Evolutionary conservation across 2,329 filamentous ascomycete species (phyloP).

Genomic region (Penicillium sumatraense): DNA sequence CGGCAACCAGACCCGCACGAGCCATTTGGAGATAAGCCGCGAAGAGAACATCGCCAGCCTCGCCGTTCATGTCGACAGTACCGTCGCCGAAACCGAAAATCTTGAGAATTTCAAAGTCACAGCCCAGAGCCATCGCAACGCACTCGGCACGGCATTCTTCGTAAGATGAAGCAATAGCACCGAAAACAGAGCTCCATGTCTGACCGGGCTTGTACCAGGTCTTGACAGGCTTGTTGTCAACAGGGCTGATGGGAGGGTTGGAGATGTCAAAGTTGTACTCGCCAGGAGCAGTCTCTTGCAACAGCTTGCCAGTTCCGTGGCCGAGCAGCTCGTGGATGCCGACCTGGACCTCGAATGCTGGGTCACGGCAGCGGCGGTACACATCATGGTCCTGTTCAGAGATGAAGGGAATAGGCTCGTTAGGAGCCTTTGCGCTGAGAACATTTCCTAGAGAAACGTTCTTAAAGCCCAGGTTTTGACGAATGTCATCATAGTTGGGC

Average conservation of each 20-base stretch:
- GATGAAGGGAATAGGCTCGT: conserved; percentile 93
- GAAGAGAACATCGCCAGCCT: conserved; percentile 86
- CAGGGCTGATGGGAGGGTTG: conserved; percentile 79
- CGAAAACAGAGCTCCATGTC: conserved; percentile 93
- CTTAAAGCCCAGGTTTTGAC: conserved; percentile 68
- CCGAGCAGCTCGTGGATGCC: conserved; percentile 88
- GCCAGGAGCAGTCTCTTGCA: conserved; percentile 84
- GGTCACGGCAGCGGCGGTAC: conserved; percentile 81
- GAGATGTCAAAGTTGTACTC: conserved; percentile 85
- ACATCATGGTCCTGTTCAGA: conserved; percentile 74
- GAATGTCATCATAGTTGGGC: conserved; percentile 63
- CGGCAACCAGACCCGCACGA: conserved; percentile 80
- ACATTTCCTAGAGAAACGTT: conserved; percentile 89
- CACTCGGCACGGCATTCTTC: conserved; percentile 95
- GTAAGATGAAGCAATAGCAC: conserved; percentile 82
- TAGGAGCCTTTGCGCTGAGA: conserved; percentile 84
- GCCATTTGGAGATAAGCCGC: conserved; percentile 92
- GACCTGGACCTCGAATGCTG: conserved; percentile 92
- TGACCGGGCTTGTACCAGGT: conserved; percentile 95
- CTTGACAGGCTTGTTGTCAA: conserved; percentile 75
- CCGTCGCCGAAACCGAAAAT: conserved; percentile 93
- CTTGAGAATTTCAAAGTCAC: conserved; percentile 84
- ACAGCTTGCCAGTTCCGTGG: conserved; percentile 89
- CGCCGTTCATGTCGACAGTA: conserved; percentile 69
- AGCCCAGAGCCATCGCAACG: conserved; percentile 87